These are phyloP conservation scores for Plasmodium falciparum DNA, from an alignment of 169 alveolate species.

Conservation along the genomic window DNA sequence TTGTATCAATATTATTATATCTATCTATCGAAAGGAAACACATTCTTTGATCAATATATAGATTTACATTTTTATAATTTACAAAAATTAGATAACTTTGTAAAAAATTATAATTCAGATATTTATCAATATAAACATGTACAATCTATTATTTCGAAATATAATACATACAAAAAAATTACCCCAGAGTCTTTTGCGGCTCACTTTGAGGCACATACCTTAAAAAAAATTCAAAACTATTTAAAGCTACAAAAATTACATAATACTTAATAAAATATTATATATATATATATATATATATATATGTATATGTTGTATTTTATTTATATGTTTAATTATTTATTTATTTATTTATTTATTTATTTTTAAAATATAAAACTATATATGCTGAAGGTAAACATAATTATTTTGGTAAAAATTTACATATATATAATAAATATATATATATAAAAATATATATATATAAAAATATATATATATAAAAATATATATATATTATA, in stretches of 20 bases:
- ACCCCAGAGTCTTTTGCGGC: conserved; percentile 28
- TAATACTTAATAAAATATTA: not conserved
- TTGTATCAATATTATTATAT: conserved; percentile 35
- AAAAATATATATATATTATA: too few relatives aligned
- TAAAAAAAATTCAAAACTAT: conserved; percentile 19
- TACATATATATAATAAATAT: too few relatives aligned
- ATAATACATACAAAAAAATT: conserved; percentile 32
- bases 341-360: too few relatives aligned
- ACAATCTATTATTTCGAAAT: conserved; percentile 60
- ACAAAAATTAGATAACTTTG: conserved; percentile 32
- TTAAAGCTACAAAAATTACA: conserved; percentile 17
- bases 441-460: too few relatives aligned
- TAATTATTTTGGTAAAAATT: too few relatives aligned
- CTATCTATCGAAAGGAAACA: conserved; percentile 44
- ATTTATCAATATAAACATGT: conserved; percentile 67
- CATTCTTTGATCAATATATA: conserved; percentile 58
- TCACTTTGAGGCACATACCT: conserved; percentile 35
- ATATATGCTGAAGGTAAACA: too few relatives aligned
- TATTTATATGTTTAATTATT: too few relatives aligned
- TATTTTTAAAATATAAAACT: too few relatives aligned
- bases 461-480: too few relatives aligned
- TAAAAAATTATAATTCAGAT: conserved; percentile 33
- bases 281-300: too few relatives aligned
- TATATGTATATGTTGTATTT: too few relatives aligned
- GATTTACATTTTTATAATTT: conserved; percentile 66